phyloP scores from a whole-genome alignment of 2,329 filamentous ascomycete genomes.

The Simplicillium aogashimaense region DNA sequence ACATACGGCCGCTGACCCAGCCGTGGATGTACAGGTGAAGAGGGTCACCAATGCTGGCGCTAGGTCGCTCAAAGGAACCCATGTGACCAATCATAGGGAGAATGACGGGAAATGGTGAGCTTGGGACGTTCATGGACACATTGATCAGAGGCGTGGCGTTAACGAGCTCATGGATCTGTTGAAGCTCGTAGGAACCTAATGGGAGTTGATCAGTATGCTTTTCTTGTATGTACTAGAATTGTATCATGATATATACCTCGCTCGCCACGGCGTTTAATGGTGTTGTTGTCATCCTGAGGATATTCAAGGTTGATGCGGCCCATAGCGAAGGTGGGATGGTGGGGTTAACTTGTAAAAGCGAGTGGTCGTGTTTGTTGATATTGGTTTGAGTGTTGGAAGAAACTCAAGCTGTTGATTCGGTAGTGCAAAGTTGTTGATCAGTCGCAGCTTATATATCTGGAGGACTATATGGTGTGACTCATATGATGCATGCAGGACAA shows the following conservation, averaged over 20 bases:
- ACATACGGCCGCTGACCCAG: slow-evolving; percentile 70
- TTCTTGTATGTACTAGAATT: no score
- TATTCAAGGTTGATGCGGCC: slow-evolving; percentile 41
- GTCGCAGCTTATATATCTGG: no score
- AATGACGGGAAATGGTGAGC: slow-evolving; percentile 62
- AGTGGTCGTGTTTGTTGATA: no score
- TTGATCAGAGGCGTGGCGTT: slow-evolving; percentile 67
- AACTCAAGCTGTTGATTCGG: no score
- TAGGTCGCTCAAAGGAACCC: slow-evolving; percentile 58
- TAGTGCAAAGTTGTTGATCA: no score
- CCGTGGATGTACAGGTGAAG: slow-evolving; percentile 76
- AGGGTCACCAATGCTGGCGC: slow-evolving; percentile 49
- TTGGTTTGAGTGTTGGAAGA: no score
- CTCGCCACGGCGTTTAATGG: slow-evolving; percentile 56
- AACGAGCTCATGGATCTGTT: slow-evolving; percentile 65
- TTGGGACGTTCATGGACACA: slow-evolving; percentile 61
- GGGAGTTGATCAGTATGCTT: not conserved
- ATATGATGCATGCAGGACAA: no score
- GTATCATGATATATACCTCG: slow-evolving; percentile 37
- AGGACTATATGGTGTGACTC: no score
- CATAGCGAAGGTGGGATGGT: slow-evolving; percentile 12
- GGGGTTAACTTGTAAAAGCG: no score
- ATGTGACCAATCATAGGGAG: slow-evolving; percentile 83
- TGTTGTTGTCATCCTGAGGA: slow-evolving; percentile 53
- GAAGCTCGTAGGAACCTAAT: slow-evolving; percentile 59